Percentiles rank a stretch among this genome's conserved stretches.
These are phyloP conservation scores for Arachnopeziza araneosa DNA, from an alignment of 2,329 filamentous ascomycete species.

Conservation along the genomic window DNA sequence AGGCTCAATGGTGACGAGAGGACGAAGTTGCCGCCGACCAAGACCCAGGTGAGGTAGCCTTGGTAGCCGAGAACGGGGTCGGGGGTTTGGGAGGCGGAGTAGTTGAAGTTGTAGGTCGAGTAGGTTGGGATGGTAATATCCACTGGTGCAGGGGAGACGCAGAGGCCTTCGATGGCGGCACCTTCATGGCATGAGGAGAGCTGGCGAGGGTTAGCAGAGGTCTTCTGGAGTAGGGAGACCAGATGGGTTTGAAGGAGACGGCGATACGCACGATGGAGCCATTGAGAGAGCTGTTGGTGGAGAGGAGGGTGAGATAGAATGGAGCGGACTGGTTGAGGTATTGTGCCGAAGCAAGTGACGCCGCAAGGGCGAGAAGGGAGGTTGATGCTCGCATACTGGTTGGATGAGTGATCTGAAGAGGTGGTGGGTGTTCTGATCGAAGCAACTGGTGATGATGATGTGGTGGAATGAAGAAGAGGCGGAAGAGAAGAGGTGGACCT, in stretches of 20 bases:
- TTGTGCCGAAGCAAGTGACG: neutral
- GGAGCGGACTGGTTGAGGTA: neutral
- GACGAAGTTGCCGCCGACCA: slow-evolving; percentile 24
- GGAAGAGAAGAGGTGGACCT: neutral
- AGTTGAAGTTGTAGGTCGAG: neutral
- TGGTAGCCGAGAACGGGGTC: slow-evolving; percentile 10
- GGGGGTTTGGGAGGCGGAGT: neutral
- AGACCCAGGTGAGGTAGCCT: slow-evolving; percentile 22
- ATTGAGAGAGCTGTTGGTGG: neutral
- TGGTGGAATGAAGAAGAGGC: too few species aligned
- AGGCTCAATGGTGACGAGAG: slow-evolving; percentile 34
- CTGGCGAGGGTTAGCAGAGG: neutral
- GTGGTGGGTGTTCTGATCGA: too few species aligned
- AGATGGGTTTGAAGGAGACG: neutral
- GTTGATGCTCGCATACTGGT: neutral
- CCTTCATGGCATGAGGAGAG: slow-evolving; percentile 1
- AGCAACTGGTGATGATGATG: too few species aligned
- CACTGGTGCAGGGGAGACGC: neutral
- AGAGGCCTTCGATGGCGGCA: neutral
- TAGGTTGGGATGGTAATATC: neutral
- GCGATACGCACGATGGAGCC: neutral
- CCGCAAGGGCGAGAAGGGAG: neutral
- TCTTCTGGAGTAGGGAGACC: neutral
- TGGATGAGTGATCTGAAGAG: neutral
- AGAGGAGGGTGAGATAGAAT: neutral